Conservation (phyloP, 352 stramenopile species). For the Thraustochytrium striatum region DNA sequence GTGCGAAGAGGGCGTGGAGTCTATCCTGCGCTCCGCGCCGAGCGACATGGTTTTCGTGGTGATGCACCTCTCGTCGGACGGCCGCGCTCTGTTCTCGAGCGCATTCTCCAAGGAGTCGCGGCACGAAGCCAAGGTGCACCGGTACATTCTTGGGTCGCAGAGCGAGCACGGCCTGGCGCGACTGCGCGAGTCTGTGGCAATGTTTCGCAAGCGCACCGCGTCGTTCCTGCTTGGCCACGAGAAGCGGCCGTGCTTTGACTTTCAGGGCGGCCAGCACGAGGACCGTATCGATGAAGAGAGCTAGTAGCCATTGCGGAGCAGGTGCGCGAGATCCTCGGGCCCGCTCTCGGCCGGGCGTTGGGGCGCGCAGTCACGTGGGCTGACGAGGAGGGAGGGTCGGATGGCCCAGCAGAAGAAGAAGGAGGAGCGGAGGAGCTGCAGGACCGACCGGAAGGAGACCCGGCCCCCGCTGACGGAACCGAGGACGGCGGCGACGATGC, state of each 20-base stretch:
- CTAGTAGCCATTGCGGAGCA: not conserved
- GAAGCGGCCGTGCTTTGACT: slow-evolving; percentile 3
- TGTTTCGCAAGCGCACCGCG: slow-evolving; percentile 17
- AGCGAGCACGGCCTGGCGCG: not conserved
- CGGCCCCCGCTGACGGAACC: too few relatives aligned
- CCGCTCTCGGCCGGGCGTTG: not conserved
- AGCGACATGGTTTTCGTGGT: not conserved
- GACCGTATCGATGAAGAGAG: slow-evolving; percentile 5
- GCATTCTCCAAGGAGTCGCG: not conserved
- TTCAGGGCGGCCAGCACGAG: not conserved
- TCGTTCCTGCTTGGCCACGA: slow-evolving; percentile 3
- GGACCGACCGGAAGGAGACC: too few relatives aligned
- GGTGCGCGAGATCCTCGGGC: not conserved
- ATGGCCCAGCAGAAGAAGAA: too few relatives aligned
- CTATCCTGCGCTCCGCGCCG: not conserved
- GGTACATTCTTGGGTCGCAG: not conserved
- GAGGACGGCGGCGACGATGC: not conserved
- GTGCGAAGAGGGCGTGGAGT: not conserved
- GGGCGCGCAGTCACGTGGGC: not conserved
- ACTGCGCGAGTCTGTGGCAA: not conserved
- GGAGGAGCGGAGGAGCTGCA: too few relatives aligned
- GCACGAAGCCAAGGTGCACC: not conserved
- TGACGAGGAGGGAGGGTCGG: too few relatives aligned
- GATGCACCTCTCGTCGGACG: not conserved
- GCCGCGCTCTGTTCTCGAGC: not conserved